Percentiles rank a stretch among this genome's conserved stretches.
These are phyloP conservation scores for Neurospora tetraspora DNA, from an alignment of 495 filamentous ascomycete species.

Conservation along the genomic window DNA sequence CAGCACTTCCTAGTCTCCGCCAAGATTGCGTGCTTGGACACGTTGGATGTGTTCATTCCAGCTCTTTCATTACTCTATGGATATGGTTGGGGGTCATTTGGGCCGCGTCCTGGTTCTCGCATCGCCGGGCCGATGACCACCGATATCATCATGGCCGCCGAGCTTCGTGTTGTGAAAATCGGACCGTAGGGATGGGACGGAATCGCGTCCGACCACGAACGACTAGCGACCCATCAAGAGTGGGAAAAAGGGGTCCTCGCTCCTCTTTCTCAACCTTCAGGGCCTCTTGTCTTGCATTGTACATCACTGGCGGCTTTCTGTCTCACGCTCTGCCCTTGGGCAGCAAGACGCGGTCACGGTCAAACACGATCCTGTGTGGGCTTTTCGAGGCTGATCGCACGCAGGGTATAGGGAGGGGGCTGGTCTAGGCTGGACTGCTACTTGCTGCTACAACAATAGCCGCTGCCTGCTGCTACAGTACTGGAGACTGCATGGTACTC, in stretches of 20 bases:
- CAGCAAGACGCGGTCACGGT: not conserved
- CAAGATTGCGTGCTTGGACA: not conserved
- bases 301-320: not conserved
- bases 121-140: not conserved
- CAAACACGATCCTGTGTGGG: not conserved
- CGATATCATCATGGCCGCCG: not conserved
- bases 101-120: not conserved
- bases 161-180: not conserved
- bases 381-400: not conserved
- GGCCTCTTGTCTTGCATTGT: not conserved
- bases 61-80: not conserved
- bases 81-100: not conserved
- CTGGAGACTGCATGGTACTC: not conserved
- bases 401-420: not conserved
- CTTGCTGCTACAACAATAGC: not conserved
- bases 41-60: not conserved
- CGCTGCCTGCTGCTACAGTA: not conserved
- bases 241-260: not conserved
- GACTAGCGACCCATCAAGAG: not conserved
- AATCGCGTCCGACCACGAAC: not conserved
- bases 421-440: not conserved
- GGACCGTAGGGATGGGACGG: not conserved
- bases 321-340: not conserved
- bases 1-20: not conserved
- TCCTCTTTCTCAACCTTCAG: not conserved